These are phyloP conservation scores for Stropharia rugosoannulata DNA, from an alignment of 768 basidiomycete species.

Conservation along the genomic window DNA sequence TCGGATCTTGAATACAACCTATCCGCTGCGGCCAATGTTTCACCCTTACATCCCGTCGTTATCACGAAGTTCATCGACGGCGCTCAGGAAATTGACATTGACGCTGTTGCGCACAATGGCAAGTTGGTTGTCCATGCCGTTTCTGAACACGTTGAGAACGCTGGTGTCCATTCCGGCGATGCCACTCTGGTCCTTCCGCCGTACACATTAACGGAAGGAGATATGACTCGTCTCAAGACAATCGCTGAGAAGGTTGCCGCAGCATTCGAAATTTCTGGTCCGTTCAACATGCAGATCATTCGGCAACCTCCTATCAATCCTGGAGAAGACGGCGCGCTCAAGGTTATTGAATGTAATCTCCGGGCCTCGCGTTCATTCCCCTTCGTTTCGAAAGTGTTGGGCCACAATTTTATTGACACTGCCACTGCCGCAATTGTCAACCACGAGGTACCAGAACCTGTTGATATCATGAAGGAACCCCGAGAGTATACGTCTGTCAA, in stretches of 20 bases:
- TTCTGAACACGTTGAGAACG: constrained; percentile 98
- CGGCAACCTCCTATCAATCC: constrained; percentile 61
- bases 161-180: constrained; percentile 98
- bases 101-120: constrained; percentile 94
- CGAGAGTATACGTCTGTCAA: constrained; percentile 95
- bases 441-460: constrained; percentile 83
- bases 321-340: constrained; percentile 65
- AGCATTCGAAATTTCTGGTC: constrained; percentile 96
- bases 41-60: constrained; percentile 96
- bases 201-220: constrained; percentile 69
- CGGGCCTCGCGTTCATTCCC: constrained; percentile 98
- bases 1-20: constrained; percentile 87
- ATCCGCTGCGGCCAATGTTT: constrained; percentile 95
- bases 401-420: constrained; percentile 94
- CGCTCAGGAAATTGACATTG: constrained; percentile 97
- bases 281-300: constrained; percentile 99
- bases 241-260: constrained; percentile 94
- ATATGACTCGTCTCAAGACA: constrained; percentile 86
- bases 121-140: constrained; percentile 92
- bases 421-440: constrained; percentile 88
- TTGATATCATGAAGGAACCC: constrained; percentile 88
- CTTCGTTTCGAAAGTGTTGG: constrained; percentile 98
- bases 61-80: constrained; percentile 98
- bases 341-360: constrained; percentile 98
- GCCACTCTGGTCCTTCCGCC: constrained; percentile 97